A percentile compares a stretch with the other conserved stretches of the same genome.
Evolutionary conservation across 768 basidiomycete genomes (phyloP).

Genomic region (Heimioporus sp.): DNA sequence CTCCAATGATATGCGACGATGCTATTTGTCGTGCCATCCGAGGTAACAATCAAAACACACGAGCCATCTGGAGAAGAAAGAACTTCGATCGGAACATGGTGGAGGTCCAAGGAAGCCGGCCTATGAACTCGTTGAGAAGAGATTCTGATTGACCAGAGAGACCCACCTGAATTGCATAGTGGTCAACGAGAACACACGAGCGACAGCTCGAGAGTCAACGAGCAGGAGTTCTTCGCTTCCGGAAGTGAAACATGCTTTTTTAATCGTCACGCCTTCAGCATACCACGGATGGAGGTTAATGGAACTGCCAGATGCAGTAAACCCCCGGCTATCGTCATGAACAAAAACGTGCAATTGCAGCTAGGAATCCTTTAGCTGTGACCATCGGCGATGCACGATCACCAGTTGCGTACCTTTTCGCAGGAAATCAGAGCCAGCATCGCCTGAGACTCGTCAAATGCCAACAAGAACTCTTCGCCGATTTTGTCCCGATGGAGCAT

Average conservation of each 20-base stretch:
- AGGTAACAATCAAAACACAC: conserved; percentile 41
- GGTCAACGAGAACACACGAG: conserved; percentile 51
- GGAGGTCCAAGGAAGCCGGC: conserved; percentile 44
- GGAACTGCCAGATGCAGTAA: conserved; percentile 42
- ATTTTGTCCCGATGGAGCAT: conserved; percentile 44
- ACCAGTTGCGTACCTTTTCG: conserved; percentile 35
- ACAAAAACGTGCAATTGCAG: conserved; percentile 44
- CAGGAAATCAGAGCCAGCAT: conserved; percentile 45
- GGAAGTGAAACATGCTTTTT: conserved; percentile 42
- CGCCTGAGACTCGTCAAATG: conserved; percentile 52
- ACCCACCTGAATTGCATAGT: conserved; percentile 54
- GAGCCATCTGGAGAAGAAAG: conserved; percentile 55
- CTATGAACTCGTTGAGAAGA: conserved; percentile 23
- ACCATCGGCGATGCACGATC: not conserved
- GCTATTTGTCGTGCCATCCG: conserved; percentile 12
- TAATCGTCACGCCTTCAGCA: conserved; percentile 32
- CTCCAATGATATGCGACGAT: conserved; percentile 52
- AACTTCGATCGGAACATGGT: conserved; percentile 30
- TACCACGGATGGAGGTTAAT: conserved; percentile 50
- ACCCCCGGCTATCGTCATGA: conserved; percentile 45
- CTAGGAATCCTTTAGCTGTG: conserved; percentile 17
- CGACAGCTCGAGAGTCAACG: conserved; percentile 42
- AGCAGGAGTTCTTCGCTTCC: conserved; percentile 55
- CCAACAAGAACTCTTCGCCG: conserved; percentile 42
- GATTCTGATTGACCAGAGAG: not conserved